Evolutionary conservation across 345 rosid species (phyloP).

Genomic region (Erysimum cheiranthoides): DNA sequence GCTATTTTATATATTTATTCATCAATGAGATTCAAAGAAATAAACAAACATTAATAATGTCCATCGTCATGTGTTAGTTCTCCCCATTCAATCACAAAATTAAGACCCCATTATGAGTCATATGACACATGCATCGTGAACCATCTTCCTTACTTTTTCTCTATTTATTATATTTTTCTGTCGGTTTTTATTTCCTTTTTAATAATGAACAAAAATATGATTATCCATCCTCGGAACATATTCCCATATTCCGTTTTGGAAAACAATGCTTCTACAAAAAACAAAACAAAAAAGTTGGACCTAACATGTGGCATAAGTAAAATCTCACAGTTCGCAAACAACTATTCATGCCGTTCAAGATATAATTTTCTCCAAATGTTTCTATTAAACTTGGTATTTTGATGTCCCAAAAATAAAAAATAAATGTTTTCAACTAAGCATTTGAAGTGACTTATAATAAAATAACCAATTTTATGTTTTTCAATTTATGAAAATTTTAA

Average conservation of each 20-base stretch:
- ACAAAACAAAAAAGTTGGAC: not conserved
- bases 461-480: no score
- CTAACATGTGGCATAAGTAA: slow-evolving; percentile 29
- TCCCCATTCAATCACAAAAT: slow-evolving; percentile 30
- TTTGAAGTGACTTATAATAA: no score
- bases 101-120: slow-evolving; percentile 39
- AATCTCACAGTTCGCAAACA: not conserved
- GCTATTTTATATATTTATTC: not conserved
- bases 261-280: slow-evolving; percentile 1
- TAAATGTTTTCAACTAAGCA: no score
- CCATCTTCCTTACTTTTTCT: slow-evolving; percentile 27
- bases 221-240: slow-evolving; percentile 4
- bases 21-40: slow-evolving; percentile 18
- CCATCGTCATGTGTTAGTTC: slow-evolving; percentile 47
- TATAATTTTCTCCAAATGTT: not conserved
- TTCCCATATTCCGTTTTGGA: slow-evolving; percentile 12
- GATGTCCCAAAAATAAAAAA: no score
- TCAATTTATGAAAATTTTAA: no score
- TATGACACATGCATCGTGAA: slow-evolving; percentile 45
- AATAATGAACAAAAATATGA: not conserved
- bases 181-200: slow-evolving; percentile 3
- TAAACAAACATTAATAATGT: slow-evolving; percentile 27
- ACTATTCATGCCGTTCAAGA: not conserved
- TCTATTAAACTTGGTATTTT: no score
- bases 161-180: slow-evolving; percentile 1